Evolutionary conservation across 192 early-diverging fungal species (phyloP).

Genomic region (Dissophora ornata): DNA sequence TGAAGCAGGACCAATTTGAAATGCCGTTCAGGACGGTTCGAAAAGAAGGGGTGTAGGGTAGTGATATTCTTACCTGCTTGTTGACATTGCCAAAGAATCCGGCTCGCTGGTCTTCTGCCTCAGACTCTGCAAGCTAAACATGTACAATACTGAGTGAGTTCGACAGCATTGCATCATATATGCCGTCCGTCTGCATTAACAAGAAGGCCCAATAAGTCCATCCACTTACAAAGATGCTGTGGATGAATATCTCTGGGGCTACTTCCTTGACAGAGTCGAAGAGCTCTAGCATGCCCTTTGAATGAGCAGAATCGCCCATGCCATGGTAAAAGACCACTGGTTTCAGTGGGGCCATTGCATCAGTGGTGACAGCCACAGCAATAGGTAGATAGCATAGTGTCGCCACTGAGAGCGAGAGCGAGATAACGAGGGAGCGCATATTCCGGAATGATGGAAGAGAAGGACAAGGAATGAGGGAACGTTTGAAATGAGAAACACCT

Average conservation of each 20-base stretch:
- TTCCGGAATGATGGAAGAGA: too few relatives aligned
- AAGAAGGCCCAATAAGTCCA: neutral
- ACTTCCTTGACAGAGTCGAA: conserved; percentile 51
- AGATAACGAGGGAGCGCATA: neutral
- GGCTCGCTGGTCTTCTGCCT: conserved; percentile 78
- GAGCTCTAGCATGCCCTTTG: conserved; percentile 70
- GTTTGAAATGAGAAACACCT: too few relatives aligned
- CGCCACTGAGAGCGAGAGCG: conserved; percentile 6
- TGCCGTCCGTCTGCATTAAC: too few relatives aligned
- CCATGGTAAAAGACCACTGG: conserved; percentile 90
- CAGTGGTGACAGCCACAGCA: neutral
- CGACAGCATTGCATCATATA: neutral
- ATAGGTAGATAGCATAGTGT: neutral
- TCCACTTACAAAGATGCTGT: conserved; percentile 78
- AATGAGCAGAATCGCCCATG: conserved; percentile 89
- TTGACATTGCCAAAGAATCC: conserved; percentile 92
- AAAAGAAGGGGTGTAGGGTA: neutral
- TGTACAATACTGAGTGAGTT: neutral
- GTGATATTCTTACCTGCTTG: conserved; percentile 69
- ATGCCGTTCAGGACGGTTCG: too few relatives aligned
- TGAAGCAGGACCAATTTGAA: too few relatives aligned
- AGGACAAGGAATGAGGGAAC: too few relatives aligned
- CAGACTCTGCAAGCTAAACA: conserved; percentile 51
- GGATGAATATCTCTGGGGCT: conserved; percentile 77
- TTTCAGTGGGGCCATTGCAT: neutral